Conservation (phyloP, 2,329 filamentous ascomycete species). For the Botrytis fabae region DNA sequence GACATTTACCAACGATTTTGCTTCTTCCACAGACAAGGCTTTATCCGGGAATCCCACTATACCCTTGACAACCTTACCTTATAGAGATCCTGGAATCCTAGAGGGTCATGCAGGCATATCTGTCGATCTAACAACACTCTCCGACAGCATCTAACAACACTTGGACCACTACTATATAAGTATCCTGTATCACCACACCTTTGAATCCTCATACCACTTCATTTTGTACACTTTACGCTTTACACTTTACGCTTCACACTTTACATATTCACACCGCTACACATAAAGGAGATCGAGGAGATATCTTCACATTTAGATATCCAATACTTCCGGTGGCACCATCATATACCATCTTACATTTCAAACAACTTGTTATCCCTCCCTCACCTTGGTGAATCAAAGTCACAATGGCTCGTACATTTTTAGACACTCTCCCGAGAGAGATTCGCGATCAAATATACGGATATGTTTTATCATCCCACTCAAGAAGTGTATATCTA, state of each 20-base stretch:
- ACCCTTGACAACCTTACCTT: not conserved
- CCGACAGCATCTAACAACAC: not conserved
- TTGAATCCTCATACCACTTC: constrained; percentile 13
- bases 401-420: constrained; percentile 10
- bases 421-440: constrained; percentile 21
- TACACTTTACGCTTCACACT: not conserved
- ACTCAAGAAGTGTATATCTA: constrained; percentile 10
- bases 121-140: constrained; percentile 13
- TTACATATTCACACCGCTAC: not conserved
- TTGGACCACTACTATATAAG: constrained; percentile 5
- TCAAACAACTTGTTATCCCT: not conserved
- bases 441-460: constrained; percentile 26
- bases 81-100: not conserved
- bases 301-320: not conserved
- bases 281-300: not conserved
- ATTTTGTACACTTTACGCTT: not conserved
- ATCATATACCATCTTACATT: not conserved
- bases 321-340: not conserved
- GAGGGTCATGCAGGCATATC: constrained; percentile 1
- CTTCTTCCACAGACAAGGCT: constrained; percentile 5
- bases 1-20: not conserved
- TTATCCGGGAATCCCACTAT: constrained; percentile 1
- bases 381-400: constrained; percentile 1
- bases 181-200: constrained; percentile 1
- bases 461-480: constrained; percentile 22